Conservation (phyloP, 441 rosid species). For the Populus hybrid region DNA sequence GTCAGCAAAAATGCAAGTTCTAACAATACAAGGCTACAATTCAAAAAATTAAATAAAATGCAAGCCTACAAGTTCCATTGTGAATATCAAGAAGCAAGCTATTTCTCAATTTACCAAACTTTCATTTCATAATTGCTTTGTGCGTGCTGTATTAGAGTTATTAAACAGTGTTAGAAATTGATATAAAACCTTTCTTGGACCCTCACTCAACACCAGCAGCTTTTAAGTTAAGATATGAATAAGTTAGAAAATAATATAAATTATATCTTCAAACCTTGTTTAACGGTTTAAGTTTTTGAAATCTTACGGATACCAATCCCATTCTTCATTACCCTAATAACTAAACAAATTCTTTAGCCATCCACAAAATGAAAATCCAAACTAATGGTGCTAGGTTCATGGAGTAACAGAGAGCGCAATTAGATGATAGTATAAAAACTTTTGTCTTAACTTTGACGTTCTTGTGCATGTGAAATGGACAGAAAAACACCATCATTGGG, state of each 20-base stretch:
- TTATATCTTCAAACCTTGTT: no score
- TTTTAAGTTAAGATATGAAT: no score
- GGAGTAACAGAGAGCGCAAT: neutral
- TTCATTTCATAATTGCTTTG: neutral
- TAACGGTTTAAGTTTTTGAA: no score
- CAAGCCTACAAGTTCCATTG: neutral
- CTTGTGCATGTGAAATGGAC: neutral
- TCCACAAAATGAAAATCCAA: neutral
- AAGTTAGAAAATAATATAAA: no score
- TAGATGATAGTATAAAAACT: neutral
- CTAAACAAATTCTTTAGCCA: neutral
- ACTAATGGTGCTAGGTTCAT: neutral
- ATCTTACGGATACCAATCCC: no score
- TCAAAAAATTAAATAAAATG: neutral
- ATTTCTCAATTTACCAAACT: neutral
- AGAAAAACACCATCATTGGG: neutral
- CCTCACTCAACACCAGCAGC: no score
- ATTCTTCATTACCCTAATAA: no score
- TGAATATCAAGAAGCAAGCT: neutral
- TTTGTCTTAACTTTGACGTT: neutral
- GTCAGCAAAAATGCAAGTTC: constrained; percentile 10
- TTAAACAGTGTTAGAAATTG: neutral
- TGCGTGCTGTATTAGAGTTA: neutral
- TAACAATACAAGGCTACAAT: neutral
- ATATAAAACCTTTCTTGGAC: no score